Evolutionary conservation across 805 yeast genomes (phyloP).

Genomic region (Phaffomyces antillensis): DNA sequence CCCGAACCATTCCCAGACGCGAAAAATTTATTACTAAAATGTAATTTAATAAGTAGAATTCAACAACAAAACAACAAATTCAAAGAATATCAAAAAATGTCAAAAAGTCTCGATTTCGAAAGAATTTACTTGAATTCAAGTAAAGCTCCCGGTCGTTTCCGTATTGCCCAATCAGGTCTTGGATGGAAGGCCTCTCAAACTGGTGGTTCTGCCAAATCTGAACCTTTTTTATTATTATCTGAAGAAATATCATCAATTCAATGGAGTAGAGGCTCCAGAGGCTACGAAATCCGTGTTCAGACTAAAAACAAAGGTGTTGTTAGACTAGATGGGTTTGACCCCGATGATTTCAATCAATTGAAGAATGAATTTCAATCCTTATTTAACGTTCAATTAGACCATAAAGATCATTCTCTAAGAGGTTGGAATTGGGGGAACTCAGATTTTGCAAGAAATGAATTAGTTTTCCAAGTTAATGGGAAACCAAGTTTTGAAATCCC

Average conservation of each 20-base stretch:
- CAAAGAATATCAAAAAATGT: not conserved
- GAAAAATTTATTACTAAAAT: too few relatives aligned
- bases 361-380: slow-evolving; percentile 79
- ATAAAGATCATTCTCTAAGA: slow-evolving; percentile 83
- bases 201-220: slow-evolving; percentile 42
- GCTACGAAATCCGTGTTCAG: slow-evolving; percentile 81
- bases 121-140: slow-evolving; percentile 87
- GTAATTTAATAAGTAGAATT: too few relatives aligned
- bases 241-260: slow-evolving; percentile 71
- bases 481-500: slow-evolving; percentile 92
- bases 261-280: slow-evolving; percentile 94
- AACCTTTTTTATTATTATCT: slow-evolving; percentile 84
- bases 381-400: slow-evolving; percentile 68
- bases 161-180: slow-evolving; percentile 93
- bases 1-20: not conserved
- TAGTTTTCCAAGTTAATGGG: slow-evolving; percentile 77
- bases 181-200: slow-evolving; percentile 84
- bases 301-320: slow-evolving; percentile 85
- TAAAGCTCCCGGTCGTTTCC: slow-evolving; percentile 75
- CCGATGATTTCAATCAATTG: slow-evolving; percentile 70
- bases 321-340: slow-evolving; percentile 86
- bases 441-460: slow-evolving; percentile 86
- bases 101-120: slow-evolving; percentile 61
- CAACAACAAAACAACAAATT: not conserved
- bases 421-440: slow-evolving; percentile 99